Evolutionary conservation across 805 yeast species (phyloP).

Genomic region (Komagataella pastoris): DNA sequence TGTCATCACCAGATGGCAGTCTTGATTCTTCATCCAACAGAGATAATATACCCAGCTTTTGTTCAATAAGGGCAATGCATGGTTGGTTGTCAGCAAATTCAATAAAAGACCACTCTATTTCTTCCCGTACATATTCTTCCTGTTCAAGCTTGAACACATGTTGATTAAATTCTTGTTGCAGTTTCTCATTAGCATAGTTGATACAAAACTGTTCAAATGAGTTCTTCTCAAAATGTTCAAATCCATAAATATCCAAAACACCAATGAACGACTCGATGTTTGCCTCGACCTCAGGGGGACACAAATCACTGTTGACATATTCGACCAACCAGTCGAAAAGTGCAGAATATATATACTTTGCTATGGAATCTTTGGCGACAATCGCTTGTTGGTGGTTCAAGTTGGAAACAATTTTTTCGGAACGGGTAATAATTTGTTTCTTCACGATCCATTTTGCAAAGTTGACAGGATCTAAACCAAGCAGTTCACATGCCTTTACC

Average conservation of each 20-base stretch:
- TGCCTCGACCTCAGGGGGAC: conserved; percentile 54
- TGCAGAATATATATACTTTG: conserved; percentile 86
- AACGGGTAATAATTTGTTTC: conserved; percentile 84
- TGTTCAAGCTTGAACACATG: conserved; percentile 96
- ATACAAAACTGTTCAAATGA: conserved; percentile 97
- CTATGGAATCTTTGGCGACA: conserved; percentile 94
- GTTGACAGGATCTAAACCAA: conserved; percentile 60
- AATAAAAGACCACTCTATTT: conserved; percentile 92
- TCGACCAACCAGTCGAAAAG: conserved; percentile 92
- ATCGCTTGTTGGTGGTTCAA: conserved; percentile 72
- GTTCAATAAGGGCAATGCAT: conserved; percentile 85
- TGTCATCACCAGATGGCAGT: conserved; percentile 86
- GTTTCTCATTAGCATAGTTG: conserved; percentile 91
- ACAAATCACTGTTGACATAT: conserved; percentile 69
- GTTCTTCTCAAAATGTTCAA: conserved; percentile 88
- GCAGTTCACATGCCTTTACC: conserved; percentile 67
- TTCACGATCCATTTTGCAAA: conserved; percentile 89
- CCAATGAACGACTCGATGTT: conserved; percentile 73
- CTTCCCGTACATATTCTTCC: conserved; percentile 85
- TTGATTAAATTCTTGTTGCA: conserved; percentile 95
- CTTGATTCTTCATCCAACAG: conserved; percentile 91
- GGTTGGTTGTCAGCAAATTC: conserved; percentile 96
- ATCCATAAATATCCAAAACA: conserved; percentile 94
- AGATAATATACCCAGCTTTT: conserved; percentile 75
- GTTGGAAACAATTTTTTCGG: conserved; percentile 81